These are phyloP conservation scores for Pichia ethanolica DNA, from an alignment of 805 yeast species.

Conservation along the genomic window DNA sequence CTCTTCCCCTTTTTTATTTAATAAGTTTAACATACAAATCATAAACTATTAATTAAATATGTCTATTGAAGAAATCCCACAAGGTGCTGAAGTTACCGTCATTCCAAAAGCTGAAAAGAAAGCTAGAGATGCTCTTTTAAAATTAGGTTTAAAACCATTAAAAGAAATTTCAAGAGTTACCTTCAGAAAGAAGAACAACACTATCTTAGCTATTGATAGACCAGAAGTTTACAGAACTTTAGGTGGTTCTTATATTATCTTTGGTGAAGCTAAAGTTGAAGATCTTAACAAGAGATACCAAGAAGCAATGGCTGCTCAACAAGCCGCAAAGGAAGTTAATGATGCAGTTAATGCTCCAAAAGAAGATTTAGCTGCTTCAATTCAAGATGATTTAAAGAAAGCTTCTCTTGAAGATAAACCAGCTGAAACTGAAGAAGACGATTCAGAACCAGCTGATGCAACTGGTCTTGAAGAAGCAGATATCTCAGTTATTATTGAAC, in stretches of 20 bases:
- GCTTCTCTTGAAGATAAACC: constrained; percentile 40
- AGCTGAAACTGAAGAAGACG: constrained; percentile 31
- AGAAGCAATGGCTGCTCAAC: constrained; percentile 75
- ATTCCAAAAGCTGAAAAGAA: constrained; percentile 89
- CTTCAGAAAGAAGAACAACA: constrained; percentile 87
- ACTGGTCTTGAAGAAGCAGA: constrained; percentile 78
- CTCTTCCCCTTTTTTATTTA: not conserved
- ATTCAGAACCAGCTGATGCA: constrained; percentile 72
- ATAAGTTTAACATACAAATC: not conserved
- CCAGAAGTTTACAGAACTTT: constrained; percentile 95
- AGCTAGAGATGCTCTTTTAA: constrained; percentile 84
- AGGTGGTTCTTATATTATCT: constrained; percentile 91
- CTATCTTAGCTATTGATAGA: constrained; percentile 79
- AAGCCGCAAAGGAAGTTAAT: constrained; percentile 46
- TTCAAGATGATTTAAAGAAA: constrained; percentile 75
- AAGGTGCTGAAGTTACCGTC: constrained; percentile 76
- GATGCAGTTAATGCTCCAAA: constrained; percentile 38
- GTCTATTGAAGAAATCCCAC: constrained; percentile 48
- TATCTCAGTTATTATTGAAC: constrained; percentile 81
- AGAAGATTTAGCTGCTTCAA: constrained; percentile 46
- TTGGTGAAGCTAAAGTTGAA: constrained; percentile 97
- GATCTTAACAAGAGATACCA: constrained; percentile 85
- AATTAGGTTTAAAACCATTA: constrained; percentile 83
- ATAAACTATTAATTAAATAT: constrained; percentile 11
- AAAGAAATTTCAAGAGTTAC: constrained; percentile 94